A percentile compares a stretch with the other conserved stretches of the same genome.
phyloP scores from a whole-genome alignment of 768 basidiomycete genomes.

The Kwoniella sp. region DNA sequence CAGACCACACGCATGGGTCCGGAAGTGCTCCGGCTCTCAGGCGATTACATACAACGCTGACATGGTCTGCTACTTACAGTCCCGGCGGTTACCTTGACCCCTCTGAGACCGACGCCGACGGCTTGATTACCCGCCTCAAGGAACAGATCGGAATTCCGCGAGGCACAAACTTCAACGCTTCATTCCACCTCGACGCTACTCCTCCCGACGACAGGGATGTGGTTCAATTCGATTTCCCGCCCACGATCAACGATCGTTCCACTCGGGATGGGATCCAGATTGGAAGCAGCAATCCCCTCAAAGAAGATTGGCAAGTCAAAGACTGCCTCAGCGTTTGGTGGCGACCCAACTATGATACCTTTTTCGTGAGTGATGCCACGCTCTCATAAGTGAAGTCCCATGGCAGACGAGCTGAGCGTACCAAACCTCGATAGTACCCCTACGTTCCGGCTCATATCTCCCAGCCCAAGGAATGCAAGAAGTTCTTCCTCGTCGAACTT shows the following conservation, averaged over 20 bases:
- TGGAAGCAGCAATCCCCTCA: conserved; percentile 53
- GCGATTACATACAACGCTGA: too few species aligned
- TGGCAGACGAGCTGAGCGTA: neutral
- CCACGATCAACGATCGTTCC: too few species aligned
- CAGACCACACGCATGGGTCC: too few species aligned
- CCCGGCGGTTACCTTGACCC: conserved; percentile 99
- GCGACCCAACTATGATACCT: conserved; percentile 97
- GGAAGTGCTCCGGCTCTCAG: too few species aligned
- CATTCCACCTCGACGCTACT: neutral
- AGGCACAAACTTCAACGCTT: neutral
- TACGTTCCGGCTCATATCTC: conserved; percentile 94
- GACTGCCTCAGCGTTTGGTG: conserved; percentile 99
- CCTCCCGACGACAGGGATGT: neutral
- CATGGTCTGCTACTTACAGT: conserved; percentile 58
- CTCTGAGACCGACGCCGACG: conserved; percentile 88
- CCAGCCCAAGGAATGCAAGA: conserved; percentile 97
- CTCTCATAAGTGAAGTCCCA: neutral
- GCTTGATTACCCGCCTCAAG: conserved; percentile 84
- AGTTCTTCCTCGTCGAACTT: conserved; percentile 91
- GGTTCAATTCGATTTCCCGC: too few species aligned
- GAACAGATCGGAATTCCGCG: conserved; percentile 69
- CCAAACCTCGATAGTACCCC: conserved; percentile 68
- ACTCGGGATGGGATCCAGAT: neutral
- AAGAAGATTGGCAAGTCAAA: conserved; percentile 92
- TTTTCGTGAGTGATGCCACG: conserved; percentile 73